Conservation (phyloP, 805 yeast genomes). For the Groenewaldozyma salmanticensis region DNA sequence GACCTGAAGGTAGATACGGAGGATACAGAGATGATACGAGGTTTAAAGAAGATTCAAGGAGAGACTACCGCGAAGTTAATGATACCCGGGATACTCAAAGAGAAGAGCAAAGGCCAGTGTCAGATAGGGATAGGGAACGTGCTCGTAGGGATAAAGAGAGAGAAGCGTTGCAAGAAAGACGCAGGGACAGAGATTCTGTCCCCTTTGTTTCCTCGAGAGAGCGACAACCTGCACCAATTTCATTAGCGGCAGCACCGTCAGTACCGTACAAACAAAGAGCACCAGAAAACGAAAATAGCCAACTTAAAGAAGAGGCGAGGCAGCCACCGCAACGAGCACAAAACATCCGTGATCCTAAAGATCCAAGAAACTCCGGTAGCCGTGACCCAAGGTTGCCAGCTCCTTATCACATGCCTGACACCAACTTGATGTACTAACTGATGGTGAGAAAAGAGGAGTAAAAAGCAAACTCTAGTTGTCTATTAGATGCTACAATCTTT, state of each 20-base stretch:
- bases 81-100: slow-evolving; percentile 3
- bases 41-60: too few species aligned
- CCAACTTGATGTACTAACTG: too few species aligned
- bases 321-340: neutral
- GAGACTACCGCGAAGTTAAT: slow-evolving; percentile 14
- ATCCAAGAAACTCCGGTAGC: neutral
- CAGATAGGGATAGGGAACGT: slow-evolving; percentile 16
- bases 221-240: neutral
- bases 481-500: too few species aligned
- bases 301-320: too few species aligned
- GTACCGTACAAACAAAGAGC: neutral
- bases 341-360: neutral
- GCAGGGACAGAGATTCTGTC: neutral
- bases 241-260: neutral
- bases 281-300: too few species aligned
- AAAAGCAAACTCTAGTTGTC: too few species aligned
- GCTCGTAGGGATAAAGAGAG: slow-evolving; percentile 8
- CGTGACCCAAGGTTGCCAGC: neutral
- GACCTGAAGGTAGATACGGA: slow-evolving; percentile 1
- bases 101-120: slow-evolving; percentile 8
- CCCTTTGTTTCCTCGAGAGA: neutral
- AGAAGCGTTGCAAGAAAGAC: neutral
- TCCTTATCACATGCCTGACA: neutral
- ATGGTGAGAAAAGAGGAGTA: too few species aligned
- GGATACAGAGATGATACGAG: slow-evolving; percentile 8